These are phyloP conservation scores for Nannochloropsis gaditana DNA, from an alignment of 108 stramenopile species.

Conservation along the genomic window DNA sequence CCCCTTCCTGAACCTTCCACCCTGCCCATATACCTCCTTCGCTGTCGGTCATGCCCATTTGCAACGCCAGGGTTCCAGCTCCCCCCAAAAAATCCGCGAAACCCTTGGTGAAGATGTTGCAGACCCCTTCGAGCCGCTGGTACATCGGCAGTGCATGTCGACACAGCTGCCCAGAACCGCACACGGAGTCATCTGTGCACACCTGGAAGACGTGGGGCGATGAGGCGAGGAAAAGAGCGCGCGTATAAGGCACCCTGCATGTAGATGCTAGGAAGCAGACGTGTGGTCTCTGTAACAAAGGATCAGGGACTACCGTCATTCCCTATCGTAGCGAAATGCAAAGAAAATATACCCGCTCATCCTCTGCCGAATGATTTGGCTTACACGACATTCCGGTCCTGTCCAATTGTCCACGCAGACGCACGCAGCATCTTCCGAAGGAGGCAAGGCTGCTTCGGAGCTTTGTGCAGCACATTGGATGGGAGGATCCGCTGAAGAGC, in stretches of 20 bases:
- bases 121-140: slow-evolving; percentile 9
- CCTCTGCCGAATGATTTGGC: not conserved
- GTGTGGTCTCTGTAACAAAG: too few relatives aligned
- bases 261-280: too few relatives aligned
- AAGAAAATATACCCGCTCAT: too few relatives aligned
- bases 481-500: not conserved
- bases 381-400: slow-evolving; percentile 13
- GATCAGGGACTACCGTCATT: too few relatives aligned
- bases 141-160: slow-evolving; percentile 3
- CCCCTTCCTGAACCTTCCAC: too few relatives aligned
- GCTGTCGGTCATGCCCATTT: not conserved
- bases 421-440: not conserved
- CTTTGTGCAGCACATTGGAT: not conserved
- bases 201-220: not conserved
- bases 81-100: slow-evolving; percentile 15
- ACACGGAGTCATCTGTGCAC: not conserved
- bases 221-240: not conserved
- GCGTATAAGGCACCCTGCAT: not conserved
- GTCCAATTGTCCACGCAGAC: not conserved
- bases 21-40: not conserved
- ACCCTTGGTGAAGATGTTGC: not conserved
- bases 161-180: not conserved
- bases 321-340: too few relatives aligned
- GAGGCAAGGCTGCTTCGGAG: not conserved
- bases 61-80: not conserved